phyloP scores from a whole-genome alignment of 2,329 filamentous ascomycete species.

The Cyphellophora attinorum region DNA sequence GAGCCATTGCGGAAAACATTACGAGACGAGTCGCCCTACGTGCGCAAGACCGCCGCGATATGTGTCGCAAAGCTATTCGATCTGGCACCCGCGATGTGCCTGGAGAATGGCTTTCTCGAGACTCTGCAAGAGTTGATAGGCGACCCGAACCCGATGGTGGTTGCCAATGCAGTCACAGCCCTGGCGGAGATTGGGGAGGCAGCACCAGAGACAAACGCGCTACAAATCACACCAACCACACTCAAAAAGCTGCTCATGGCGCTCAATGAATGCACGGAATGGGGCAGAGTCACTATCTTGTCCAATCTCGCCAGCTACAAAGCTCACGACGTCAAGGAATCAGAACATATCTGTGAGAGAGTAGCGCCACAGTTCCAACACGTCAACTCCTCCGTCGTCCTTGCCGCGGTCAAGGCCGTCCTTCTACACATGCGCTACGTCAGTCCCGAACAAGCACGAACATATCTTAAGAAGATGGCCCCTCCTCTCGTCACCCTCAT shows the following conservation, averaged over 20 bases:
- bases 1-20: constrained; percentile 92
- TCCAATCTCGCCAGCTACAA: constrained; percentile 83
- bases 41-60: constrained; percentile 94
- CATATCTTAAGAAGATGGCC: constrained; percentile 97
- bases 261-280: constrained; percentile 95
- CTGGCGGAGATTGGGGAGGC: constrained; percentile 84
- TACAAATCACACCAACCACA: constrained; percentile 70
- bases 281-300: constrained; percentile 90
- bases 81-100: constrained; percentile 79
- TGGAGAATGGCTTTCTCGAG: constrained; percentile 95
- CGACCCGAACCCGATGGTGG: constrained; percentile 97
- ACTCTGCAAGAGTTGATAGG: constrained; percentile 90
- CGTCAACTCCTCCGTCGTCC: constrained; percentile 90
- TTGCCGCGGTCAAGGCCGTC: constrained; percentile 95
- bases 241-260: constrained; percentile 96
- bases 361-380: constrained; percentile 97
- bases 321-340: constrained; percentile 81
- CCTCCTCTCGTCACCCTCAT: constrained; percentile 92
- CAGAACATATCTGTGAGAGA: constrained; percentile 95
- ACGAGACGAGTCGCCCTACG: constrained; percentile 94
- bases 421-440: constrained; percentile 91
- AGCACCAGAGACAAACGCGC: constrained; percentile 78
- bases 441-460: constrained; percentile 65
- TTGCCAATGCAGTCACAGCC: constrained; percentile 92
- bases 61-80: constrained; percentile 98